Percentiles rank a stretch among this genome's conserved stretches.
These are phyloP conservation scores for Turritis glabra DNA, from an alignment of 345 rosid genomes.

Conservation along the genomic window DNA sequence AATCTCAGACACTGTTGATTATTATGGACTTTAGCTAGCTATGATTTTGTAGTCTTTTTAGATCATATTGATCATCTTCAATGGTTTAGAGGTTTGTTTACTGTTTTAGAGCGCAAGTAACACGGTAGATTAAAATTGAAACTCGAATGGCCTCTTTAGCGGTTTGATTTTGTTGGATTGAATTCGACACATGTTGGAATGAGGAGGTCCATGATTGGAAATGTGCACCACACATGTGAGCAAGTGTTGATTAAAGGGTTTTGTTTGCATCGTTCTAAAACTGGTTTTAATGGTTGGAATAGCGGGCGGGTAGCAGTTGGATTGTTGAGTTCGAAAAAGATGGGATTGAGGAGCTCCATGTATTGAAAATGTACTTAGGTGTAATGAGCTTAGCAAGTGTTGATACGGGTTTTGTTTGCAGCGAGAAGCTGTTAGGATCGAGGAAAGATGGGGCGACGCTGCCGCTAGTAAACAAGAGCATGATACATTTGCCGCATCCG, in stretches of 20 bases:
- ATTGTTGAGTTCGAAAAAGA: background rate
- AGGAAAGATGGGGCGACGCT: conserved; percentile 73
- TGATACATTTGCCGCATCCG: conserved; percentile 50
- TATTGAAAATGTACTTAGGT: background rate
- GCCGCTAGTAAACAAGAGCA: conserved; percentile 82
- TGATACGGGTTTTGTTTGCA: conserved; percentile 37
- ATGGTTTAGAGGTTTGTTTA: too few relatives aligned
- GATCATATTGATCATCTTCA: too few relatives aligned
- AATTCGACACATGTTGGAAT: background rate
- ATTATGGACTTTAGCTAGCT: conserved; percentile 6
- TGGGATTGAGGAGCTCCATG: background rate
- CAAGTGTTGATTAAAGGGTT: too few relatives aligned
- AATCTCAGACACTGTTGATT: background rate
- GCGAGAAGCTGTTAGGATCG: conserved; percentile 66
- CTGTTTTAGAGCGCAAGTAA: too few relatives aligned
- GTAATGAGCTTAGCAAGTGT: background rate
- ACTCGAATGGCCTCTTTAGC: too few relatives aligned
- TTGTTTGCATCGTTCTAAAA: too few relatives aligned
- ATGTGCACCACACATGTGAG: background rate
- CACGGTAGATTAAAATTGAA: too few relatives aligned
- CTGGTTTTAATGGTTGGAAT: too few relatives aligned
- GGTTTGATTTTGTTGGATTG: too few relatives aligned
- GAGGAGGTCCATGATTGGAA: too few relatives aligned
- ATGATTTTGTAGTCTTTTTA: too few relatives aligned
- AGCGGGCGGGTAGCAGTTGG: background rate